Evolutionary conservation across 768 basidiomycete genomes (phyloP).

Genomic region (Floccularia luteovirens): DNA sequence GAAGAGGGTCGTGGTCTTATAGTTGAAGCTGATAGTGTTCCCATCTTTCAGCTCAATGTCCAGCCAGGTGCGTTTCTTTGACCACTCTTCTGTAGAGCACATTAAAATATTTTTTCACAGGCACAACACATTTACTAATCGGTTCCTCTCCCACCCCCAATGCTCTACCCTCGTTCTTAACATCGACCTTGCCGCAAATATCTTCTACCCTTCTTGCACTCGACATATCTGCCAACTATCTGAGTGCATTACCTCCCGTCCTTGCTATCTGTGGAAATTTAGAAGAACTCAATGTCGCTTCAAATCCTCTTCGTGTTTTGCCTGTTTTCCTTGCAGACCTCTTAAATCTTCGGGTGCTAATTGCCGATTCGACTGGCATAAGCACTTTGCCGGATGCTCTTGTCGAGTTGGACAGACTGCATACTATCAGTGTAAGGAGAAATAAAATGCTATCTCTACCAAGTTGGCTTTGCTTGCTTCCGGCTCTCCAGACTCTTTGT

Average conservation of each 20-base stretch:
- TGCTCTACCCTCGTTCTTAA: conserved; percentile 70
- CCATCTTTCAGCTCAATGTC: conserved; percentile 56
- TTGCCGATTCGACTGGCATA: conserved; percentile 88
- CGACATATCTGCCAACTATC: conserved; percentile 87
- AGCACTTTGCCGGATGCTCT: conserved; percentile 69
- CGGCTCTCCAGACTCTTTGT: conserved; percentile 74
- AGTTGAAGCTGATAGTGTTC: conserved; percentile 58
- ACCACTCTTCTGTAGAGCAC: conserved; percentile 4
- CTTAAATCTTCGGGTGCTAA: conserved; percentile 73
- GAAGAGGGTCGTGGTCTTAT: conserved; percentile 84
- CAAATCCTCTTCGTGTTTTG: conserved; percentile 87
- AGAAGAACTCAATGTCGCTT: conserved; percentile 91
- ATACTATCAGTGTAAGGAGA: conserved; percentile 82
- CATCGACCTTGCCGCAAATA: conserved; percentile 63
- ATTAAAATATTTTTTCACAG: conserved; percentile 29
- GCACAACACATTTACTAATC: conserved; percentile 89
- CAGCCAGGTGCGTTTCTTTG: conserved; percentile 54
- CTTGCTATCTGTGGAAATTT: conserved; percentile 75
- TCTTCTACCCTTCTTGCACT: conserved; percentile 77
- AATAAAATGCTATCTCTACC: conserved; percentile 88
- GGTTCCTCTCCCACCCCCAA: conserved; percentile 75
- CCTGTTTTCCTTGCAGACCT: conserved; percentile 82
- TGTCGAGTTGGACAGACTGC: conserved; percentile 66
- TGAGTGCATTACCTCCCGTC: conserved; percentile 75
- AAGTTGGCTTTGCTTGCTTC: conserved; percentile 92